Conservation (phyloP, 257 asterid species). For the Nicotiana knightiana region DNA sequence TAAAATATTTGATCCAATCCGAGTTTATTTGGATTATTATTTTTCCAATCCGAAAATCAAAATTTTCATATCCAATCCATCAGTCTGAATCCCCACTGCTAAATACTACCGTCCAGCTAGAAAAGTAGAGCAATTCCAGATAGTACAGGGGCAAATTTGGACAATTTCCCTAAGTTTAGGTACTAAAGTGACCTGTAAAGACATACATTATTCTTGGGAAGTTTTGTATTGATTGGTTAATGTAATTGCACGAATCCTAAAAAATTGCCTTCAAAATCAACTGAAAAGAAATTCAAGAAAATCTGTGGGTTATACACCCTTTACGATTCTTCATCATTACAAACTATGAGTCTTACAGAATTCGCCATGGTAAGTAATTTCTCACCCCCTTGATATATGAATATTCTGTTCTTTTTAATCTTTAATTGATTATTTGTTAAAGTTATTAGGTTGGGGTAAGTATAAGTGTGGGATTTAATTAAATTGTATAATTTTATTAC, state of each 20-base stretch:
- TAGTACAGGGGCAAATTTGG: not conserved
- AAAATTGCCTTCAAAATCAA: not conserved
- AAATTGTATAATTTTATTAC: not conserved
- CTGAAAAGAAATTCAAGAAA: not conserved
- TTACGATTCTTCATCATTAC: not conserved
- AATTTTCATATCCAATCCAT: too few relatives aligned
- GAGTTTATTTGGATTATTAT: too few relatives aligned
- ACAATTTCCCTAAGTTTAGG: not conserved
- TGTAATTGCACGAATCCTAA: not conserved
- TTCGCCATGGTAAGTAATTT: constrained; percentile 54
- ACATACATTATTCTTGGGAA: not conserved
- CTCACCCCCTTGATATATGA: not conserved
- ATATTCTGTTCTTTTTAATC: not conserved
- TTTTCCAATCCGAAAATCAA: too few relatives aligned
- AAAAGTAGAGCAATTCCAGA: too few relatives aligned
- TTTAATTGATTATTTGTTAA: not conserved
- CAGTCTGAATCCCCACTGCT: too few relatives aligned
- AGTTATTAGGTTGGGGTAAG: not conserved
- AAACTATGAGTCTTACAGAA: constrained; percentile 44
- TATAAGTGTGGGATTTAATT: not conserved
- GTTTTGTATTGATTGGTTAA: not conserved
- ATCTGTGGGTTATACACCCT: not conserved
- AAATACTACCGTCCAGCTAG: too few relatives aligned
- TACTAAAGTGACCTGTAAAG: not conserved
- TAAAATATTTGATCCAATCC: too few relatives aligned